Percentiles rank a stretch among this genome's conserved stretches.
These are phyloP conservation scores for Colletotrichum destructivum DNA, from an alignment of 2,329 filamentous ascomycete species.

Conservation along the genomic window DNA sequence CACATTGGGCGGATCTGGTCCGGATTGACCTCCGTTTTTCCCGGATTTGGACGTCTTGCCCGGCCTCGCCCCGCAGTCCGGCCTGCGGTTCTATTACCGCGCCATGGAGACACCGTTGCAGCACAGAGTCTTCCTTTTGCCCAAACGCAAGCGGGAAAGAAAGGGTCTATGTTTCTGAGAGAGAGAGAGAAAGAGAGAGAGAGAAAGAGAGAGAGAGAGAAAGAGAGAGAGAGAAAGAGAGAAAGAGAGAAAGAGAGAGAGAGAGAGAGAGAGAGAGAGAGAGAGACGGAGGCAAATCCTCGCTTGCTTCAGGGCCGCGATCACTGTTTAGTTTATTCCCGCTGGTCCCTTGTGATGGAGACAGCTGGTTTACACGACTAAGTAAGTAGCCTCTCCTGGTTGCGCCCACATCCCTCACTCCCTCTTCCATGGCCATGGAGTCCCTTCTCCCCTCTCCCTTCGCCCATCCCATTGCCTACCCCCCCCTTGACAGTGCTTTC, in stretches of 20 bases:
- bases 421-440: not conserved
- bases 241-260: too few species aligned
- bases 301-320: constrained; percentile 13
- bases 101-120: constrained; percentile 32
- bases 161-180: too few species aligned
- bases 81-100: constrained; percentile 18
- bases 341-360: not conserved
- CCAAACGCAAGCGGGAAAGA: not conserved
- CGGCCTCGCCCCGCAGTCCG: constrained; percentile 17
- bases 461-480: too few species aligned
- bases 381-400: not conserved
- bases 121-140: not conserved
- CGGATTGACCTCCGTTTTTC: constrained; percentile 33
- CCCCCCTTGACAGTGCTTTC: not conserved
- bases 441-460: not conserved
- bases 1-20: constrained; percentile 30
- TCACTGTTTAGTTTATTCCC: too few species aligned
- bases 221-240: too few species aligned
- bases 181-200: too few species aligned
- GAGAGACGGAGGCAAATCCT: not conserved
- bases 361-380: not conserved
- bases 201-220: too few species aligned
- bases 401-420: not conserved
- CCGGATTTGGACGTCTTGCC: constrained; percentile 35
- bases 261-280: not conserved